phyloP scores from a whole-genome alignment of 2,329 filamentous ascomycete genomes.

The Microsporum canis region DNA sequence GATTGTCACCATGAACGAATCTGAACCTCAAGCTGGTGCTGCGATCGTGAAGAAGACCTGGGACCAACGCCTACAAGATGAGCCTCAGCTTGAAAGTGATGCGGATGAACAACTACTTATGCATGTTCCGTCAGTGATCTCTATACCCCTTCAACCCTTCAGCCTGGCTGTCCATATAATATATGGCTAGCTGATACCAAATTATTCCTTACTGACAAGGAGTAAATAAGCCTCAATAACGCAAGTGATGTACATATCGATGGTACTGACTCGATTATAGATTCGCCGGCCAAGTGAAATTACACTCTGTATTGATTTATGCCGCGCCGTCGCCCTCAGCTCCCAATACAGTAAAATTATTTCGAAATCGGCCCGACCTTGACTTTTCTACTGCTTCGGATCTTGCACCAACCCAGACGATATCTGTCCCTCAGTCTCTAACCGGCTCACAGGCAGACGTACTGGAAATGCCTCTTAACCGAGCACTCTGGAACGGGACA shows the following conservation, averaged over 20 bases:
- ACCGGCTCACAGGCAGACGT: constrained; percentile 46
- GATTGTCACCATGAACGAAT: constrained; percentile 77
- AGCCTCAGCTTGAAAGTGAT: constrained; percentile 72
- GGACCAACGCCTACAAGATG: constrained; percentile 59
- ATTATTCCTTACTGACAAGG: neutral
- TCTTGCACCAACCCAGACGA: constrained; percentile 57
- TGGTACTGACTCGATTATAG: constrained; percentile 34
- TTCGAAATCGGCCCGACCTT: constrained; percentile 73
- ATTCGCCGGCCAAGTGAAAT: constrained; percentile 86
- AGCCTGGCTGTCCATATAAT: neutral
- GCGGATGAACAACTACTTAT: constrained; percentile 91
- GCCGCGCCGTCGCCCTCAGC: constrained; percentile 59
- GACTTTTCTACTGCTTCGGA: constrained; percentile 72
- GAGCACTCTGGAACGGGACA: constrained; percentile 82
- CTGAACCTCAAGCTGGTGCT: constrained; percentile 53
- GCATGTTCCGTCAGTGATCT: constrained; percentile 61
- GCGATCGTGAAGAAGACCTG: constrained; percentile 82
- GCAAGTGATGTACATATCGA: neutral
- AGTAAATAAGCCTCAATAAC: neutral
- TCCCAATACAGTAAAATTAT: constrained; percentile 74
- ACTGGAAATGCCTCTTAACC: constrained; percentile 76
- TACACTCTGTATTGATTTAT: constrained; percentile 79
- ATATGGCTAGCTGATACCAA: neutral
- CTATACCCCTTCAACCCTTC: neutral
- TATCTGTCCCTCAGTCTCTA: constrained; percentile 65